phyloP scores from a whole-genome alignment of 768 basidiomycete genomes.

The Mycena floridula region DNA sequence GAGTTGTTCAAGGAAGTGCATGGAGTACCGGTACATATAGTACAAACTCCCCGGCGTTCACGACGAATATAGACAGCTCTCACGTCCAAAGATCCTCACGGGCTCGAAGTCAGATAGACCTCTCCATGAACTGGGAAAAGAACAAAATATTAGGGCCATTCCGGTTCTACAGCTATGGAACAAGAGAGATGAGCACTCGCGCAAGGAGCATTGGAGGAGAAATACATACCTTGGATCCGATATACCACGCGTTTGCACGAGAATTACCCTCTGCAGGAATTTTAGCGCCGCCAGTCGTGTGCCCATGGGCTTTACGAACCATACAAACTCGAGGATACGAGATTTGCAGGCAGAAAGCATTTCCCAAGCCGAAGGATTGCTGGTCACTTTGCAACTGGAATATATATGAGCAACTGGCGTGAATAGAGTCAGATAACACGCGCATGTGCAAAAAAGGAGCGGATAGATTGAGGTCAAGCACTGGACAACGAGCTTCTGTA shows the following conservation, averaged over 20 bases:
- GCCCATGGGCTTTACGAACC: slow-evolving; percentile 52
- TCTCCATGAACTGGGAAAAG: too few species aligned
- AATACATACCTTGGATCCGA: slow-evolving; percentile 77
- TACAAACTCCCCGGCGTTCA: too few species aligned
- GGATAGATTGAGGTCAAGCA: slow-evolving; percentile 81
- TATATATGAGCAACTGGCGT: too few species aligned
- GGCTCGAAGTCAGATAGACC: too few species aligned
- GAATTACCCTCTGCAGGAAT: slow-evolving; percentile 84
- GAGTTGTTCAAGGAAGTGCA: too few species aligned
- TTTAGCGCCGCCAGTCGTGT: slow-evolving; percentile 81
- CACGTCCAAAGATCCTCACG: too few species aligned
- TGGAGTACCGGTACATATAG: too few species aligned
- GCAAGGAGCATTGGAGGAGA: too few species aligned
- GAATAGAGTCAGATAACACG: too few species aligned
- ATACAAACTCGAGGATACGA: slow-evolving; percentile 67
- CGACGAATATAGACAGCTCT: too few species aligned
- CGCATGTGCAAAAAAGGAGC: slow-evolving; percentile 74
- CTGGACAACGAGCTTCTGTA: slow-evolving; percentile 77
- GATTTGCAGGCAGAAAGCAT: slow-evolving; percentile 58
- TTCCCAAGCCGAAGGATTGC: slow-evolving; percentile 67
- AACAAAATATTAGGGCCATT: slow-evolving; percentile 84
- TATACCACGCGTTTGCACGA: slow-evolving; percentile 84
- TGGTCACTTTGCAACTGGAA: slow-evolving; percentile 77
- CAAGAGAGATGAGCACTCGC: background rate
- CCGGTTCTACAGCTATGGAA: slow-evolving; percentile 77